Conservation (phyloP, 2,329 filamentous ascomycete genomes). For the Ilyonectria robusta region DNA sequence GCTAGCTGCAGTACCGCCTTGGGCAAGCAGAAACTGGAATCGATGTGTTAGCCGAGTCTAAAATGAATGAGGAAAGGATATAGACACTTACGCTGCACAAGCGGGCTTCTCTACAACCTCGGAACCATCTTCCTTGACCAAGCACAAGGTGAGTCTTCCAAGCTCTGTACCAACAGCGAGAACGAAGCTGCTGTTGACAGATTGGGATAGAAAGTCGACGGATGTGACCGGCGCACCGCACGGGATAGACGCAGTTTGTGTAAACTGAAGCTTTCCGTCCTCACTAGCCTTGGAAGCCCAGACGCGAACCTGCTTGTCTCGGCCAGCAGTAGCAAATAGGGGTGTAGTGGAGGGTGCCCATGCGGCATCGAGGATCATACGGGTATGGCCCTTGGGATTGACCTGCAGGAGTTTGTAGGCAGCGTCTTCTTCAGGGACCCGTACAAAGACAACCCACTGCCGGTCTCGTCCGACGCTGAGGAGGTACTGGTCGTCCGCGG, state of each 20-base stretch:
- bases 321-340: slow-evolving; percentile 87
- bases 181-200: slow-evolving; percentile 51
- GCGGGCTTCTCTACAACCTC: slow-evolving; percentile 55
- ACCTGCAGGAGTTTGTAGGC: slow-evolving; percentile 72
- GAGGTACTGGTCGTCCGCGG: slow-evolving; percentile 78
- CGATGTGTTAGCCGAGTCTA: slow-evolving; percentile 31
- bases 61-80: neutral
- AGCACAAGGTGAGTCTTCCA: slow-evolving; percentile 62
- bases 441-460: slow-evolving; percentile 88
- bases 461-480: slow-evolving; percentile 93
- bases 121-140: slow-evolving; percentile 57
- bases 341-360: slow-evolving; percentile 77
- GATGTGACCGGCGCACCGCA: slow-evolving; percentile 77
- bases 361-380: slow-evolving; percentile 92
- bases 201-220: slow-evolving; percentile 72
- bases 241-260: slow-evolving; percentile 67
- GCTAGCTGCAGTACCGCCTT: slow-evolving; percentile 77
- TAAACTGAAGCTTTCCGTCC: slow-evolving; percentile 58
- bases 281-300: slow-evolving; percentile 65
- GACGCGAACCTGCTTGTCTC: slow-evolving; percentile 87
- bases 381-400: slow-evolving; percentile 87
- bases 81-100: slow-evolving; percentile 55
- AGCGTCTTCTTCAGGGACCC: slow-evolving; percentile 54
- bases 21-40: slow-evolving; percentile 61
- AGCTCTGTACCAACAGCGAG: slow-evolving; percentile 72